Evolutionary conservation across 2,329 filamentous ascomycete species (phyloP).

Genomic region (Cytospora piceicola): DNA sequence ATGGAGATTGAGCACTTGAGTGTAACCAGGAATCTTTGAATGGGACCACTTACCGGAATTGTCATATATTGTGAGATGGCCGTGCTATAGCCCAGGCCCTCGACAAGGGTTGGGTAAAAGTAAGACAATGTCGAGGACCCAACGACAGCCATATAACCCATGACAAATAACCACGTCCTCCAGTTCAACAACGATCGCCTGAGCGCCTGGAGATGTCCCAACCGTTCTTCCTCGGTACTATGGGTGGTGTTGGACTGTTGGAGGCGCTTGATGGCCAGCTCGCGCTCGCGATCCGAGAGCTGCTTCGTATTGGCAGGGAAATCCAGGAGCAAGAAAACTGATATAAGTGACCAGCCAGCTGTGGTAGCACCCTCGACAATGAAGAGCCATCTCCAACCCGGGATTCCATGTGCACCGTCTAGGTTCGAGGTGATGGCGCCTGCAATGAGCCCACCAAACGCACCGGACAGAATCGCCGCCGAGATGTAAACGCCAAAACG

Average conservation of each 20-base stretch:
- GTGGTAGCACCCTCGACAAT: constrained; percentile 60
- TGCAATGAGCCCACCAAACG: constrained; percentile 63
- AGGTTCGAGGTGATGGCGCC: constrained; percentile 60
- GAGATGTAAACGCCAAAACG: constrained; percentile 66
- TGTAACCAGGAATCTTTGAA: no score
- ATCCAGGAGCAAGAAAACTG: constrained; percentile 69
- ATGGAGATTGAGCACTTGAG: no score
- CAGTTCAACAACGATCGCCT: constrained; percentile 43
- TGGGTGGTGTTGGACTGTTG: constrained; percentile 60
- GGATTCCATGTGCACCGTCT: constrained; percentile 52
- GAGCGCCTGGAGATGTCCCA: constrained; percentile 38
- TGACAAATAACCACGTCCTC: constrained; percentile 45
- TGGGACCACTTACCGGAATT: constrained; percentile 46
- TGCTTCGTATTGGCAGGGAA: constrained; percentile 65
- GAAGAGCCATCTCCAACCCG: constrained; percentile 53
- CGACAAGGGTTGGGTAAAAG: constrained; percentile 58
- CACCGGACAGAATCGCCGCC: constrained; percentile 68
- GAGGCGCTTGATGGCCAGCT: constrained; percentile 63
- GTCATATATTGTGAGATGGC: constrained; percentile 55
- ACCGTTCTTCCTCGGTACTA: constrained; percentile 60
- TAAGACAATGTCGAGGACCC: constrained; percentile 53
- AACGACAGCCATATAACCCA: constrained; percentile 49
- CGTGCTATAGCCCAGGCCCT: constrained; percentile 53
- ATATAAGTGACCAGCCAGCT: constrained; percentile 55
- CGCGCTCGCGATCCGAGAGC: constrained; percentile 63